phyloP scores from a whole-genome alignment of 2,329 filamentous ascomycete genomes.

The Xylariaceae sp. region DNA sequence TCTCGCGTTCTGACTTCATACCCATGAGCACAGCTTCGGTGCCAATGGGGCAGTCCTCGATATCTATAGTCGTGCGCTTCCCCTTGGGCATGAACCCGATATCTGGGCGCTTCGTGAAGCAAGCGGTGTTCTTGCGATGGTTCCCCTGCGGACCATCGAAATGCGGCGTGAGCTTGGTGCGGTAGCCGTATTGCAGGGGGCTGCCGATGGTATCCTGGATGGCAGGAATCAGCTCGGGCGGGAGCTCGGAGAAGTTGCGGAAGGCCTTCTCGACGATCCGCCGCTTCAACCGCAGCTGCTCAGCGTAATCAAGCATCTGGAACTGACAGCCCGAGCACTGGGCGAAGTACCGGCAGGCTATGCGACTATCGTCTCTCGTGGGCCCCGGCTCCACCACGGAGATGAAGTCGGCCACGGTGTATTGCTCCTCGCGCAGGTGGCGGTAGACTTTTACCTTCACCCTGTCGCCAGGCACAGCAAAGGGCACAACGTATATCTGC shows the following conservation, averaged over 20 bases:
- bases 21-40: conserved; percentile 80
- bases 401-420: conserved; percentile 78
- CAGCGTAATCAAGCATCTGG: conserved; percentile 88
- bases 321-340: conserved; percentile 92
- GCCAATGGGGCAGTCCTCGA: conserved; percentile 95
- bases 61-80: conserved; percentile 76
- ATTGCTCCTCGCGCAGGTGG: conserved; percentile 61
- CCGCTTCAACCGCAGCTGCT: conserved; percentile 81
- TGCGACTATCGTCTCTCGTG: conserved; percentile 69
- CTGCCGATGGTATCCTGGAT: conserved; percentile 84
- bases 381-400: conserved; percentile 69
- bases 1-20: conserved; percentile 71
- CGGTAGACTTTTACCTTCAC: conserved; percentile 74
- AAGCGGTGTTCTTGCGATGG: conserved; percentile 45
- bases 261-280: conserved; percentile 88
- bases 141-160: conserved; percentile 71
- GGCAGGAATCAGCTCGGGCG: conserved; percentile 67
- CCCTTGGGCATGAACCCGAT: conserved; percentile 92
- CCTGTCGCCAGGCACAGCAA: conserved; percentile 78
- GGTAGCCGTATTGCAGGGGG: conserved; percentile 86
- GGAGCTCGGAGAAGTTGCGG: conserved; percentile 80
- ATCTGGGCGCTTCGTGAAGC: conserved; percentile 63
- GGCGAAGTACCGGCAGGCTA: conserved; percentile 82
- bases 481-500: conserved; percentile 80
- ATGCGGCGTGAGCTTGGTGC: conserved; percentile 95